Evolutionary conservation across 257 asterid genomes (phyloP).

Genomic region (Phtheirospermum japonicum): DNA sequence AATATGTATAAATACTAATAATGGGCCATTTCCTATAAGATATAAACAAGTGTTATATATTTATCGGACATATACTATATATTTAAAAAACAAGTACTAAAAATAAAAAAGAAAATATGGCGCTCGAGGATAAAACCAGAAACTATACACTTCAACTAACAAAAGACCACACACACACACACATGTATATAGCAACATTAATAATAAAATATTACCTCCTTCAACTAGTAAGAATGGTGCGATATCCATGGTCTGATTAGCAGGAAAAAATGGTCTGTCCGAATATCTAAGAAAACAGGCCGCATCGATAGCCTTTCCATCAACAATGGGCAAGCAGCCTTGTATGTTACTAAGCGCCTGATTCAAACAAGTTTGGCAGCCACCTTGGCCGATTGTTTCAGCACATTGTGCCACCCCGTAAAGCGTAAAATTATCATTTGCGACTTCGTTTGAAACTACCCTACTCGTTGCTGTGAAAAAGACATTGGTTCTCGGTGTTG

Average conservation of each 20-base stretch:
- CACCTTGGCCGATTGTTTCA: slow-evolving; percentile 45
- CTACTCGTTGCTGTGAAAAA: slow-evolving; percentile 52
- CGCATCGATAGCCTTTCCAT: slow-evolving; percentile 70
- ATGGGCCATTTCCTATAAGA: too few species aligned
- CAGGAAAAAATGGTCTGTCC: slow-evolving; percentile 48
- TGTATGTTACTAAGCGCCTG: slow-evolving; percentile 50
- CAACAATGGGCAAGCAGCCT: slow-evolving; percentile 53
- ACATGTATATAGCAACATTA: too few species aligned
- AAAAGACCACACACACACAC: too few species aligned
- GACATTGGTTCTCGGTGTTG: slow-evolving; percentile 52
- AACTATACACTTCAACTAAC: too few species aligned
- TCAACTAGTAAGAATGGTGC: background rate
- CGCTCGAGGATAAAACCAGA: too few species aligned
- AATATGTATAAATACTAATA: too few species aligned
- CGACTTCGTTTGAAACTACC: slow-evolving; percentile 24
- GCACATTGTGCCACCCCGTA: slow-evolving; percentile 75
- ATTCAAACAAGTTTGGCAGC: slow-evolving; percentile 63
- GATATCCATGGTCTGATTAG: slow-evolving; percentile 44
- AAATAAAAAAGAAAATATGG: too few species aligned
- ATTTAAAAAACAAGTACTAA: too few species aligned
- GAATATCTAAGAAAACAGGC: slow-evolving; percentile 79
- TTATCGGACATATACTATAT: too few species aligned
- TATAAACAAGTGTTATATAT: too few species aligned
- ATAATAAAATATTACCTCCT: background rate
- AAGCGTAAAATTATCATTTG: slow-evolving; percentile 27